These are phyloP conservation scores for Endothia cerciana DNA, from an alignment of 2,329 filamentous ascomycete species.

Conservation along the genomic window DNA sequence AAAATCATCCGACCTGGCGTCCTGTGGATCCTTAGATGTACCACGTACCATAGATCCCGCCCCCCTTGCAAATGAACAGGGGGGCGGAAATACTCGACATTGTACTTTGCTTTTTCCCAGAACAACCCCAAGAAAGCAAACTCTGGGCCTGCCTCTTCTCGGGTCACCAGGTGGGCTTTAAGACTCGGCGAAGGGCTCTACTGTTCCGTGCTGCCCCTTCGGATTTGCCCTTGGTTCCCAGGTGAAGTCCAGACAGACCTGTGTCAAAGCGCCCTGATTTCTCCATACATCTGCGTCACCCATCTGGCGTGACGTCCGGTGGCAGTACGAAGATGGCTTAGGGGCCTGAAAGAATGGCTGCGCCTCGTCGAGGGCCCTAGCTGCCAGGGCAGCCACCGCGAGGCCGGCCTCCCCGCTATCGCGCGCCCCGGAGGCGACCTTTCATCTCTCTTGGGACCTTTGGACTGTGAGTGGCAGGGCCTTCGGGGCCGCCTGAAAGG, in stretches of 20 bases:
- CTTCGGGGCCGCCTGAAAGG: background rate
- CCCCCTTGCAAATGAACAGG: slow-evolving; percentile 6
- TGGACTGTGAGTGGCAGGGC: background rate
- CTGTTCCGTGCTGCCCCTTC: background rate
- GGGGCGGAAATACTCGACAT: background rate
- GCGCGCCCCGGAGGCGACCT: background rate
- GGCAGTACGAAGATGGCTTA: background rate
- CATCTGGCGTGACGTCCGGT: background rate
- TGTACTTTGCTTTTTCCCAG: background rate
- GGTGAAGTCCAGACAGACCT: background rate
- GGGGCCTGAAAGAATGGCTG: background rate
- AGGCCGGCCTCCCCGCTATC: background rate
- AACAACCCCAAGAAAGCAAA: background rate
- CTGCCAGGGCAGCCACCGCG: background rate
- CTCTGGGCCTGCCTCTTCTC: background rate
- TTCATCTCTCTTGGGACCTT: background rate
- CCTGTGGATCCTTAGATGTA: background rate
- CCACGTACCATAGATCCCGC: background rate
- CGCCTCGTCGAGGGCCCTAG: background rate
- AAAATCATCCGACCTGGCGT: slow-evolving; percentile 5
- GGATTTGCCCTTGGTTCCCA: background rate
- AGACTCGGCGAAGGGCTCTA: background rate
- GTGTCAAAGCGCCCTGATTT: background rate
- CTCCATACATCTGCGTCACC: too few relatives aligned
- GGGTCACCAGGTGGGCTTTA: background rate